Base-by-base conservation (phyloP, 805 yeast genomes). In the Pichia thaimueangensis region DNA sequence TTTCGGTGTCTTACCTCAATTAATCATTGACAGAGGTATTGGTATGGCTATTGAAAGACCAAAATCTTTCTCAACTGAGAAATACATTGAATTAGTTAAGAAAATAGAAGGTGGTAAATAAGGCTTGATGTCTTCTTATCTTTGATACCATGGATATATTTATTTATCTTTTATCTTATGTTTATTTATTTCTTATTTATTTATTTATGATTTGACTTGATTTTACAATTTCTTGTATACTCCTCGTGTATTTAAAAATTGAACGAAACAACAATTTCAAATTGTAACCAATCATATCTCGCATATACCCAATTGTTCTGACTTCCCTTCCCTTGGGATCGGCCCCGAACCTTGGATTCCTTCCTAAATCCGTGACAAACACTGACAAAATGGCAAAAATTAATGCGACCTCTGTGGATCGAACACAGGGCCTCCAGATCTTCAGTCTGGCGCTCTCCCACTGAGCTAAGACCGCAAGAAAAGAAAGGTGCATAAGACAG, bases 1-100 rank as follows among this genome's bases (percentile, higher is more conserved):
- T 38, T 73, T 84, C 47, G 94, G 94, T 72, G 89, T 82, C 43
- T 71, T 84, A 59, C 88, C 93, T 49, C 93, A 85, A 71, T 71
- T 83, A 68, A 82, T 84, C 67, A 78, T 80, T 59, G 93, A 84
- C 71, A 78, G 94, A 65, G 89, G 88, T 55, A 69, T 80, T 48
- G 93, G 93, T 60, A 64, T 76, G 54, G 80, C 94, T 56, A 82
- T 84, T 60, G 94, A 84, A 73, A 82, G 94, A 72, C 93, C 93
- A 70, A 84, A 84, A 71, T 81, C 95, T 50, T 86, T 87, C 86
- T 85, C 95, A 48, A 86, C 96, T 52, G 91, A 86, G 70, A 87
- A 87, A 71, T 86, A 83, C 74, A 80, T 78, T 62, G 87, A 86
- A 74, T 70, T 86, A 65, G 94, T 82, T 59, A 71, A 50, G 47